Base-by-base conservation (phyloP, 352 stramenopile genomes). In the Pythium phragmitis region DNA sequence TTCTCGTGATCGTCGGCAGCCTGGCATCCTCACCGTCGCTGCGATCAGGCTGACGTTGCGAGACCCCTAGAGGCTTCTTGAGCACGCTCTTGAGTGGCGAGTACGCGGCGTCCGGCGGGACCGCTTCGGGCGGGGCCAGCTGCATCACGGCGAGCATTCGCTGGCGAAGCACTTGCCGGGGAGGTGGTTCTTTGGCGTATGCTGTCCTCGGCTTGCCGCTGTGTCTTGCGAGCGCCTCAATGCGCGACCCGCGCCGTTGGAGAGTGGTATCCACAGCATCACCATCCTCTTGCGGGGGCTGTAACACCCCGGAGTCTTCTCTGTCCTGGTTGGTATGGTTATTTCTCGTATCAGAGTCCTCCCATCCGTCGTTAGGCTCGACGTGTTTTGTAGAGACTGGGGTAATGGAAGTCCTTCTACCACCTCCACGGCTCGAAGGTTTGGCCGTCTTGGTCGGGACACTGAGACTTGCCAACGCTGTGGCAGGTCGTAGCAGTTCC, bases 301-400 rank as follows among this genome's bases (percentile, higher is more conserved):
- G 12, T 4, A 28, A 2, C 30, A 46, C 14, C 26, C 26, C 26
- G 3, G 26, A 5, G 26, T 30, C 26, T 30, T 30, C 26, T 5
- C 26, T 5, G 2, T 30, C 26, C 4, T 30, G 26, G 26, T 30
- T 30, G 26, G 26, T 30, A 30, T 30, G 26, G 26, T 30, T 30
- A 30, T 5, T 5, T 30, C 2, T 30, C 26, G 78, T 60, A 41
- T 89, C 71, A 37, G 86, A 84, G 36, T 89, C 78, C 4, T 75
- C 78, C 80, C 80, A 89, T 49, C 67, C 80, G n/a, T 72, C 63
- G n/a, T 77, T 55, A n/a, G 45, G 33, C 2, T 46, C 46, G 3
- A 53, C 37, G 37, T 12, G 37, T 42, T 12, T 42, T 16, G 9
- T 42, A 9, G 14, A 42, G 37, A 42, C 14, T 42, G 45, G 8